These are phyloP conservation scores for Phialocephala sp. DNA, from an alignment of 2,329 filamentous ascomycete genomes.

Conservation along the genomic window DNA sequence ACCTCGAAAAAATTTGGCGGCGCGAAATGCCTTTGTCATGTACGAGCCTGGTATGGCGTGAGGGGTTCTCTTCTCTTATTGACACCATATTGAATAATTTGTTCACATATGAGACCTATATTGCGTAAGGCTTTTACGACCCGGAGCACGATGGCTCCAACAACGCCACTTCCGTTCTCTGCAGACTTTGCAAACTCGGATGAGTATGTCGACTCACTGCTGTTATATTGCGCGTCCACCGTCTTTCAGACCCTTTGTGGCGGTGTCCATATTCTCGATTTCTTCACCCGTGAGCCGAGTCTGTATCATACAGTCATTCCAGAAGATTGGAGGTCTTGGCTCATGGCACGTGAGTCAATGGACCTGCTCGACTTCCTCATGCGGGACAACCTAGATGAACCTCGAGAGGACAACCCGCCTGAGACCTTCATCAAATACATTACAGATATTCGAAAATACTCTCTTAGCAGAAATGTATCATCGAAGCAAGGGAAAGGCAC, in stretches of 20 bases:
- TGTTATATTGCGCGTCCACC: slow-evolving; percentile 76
- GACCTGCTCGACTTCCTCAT: slow-evolving; percentile 81
- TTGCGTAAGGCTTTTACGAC: background rate
- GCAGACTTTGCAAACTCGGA: slow-evolving; percentile 69
- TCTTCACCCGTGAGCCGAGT: slow-evolving; percentile 85
- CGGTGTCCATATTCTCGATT: slow-evolving; percentile 96
- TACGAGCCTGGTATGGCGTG: background rate
- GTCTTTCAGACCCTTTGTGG: slow-evolving; percentile 90
- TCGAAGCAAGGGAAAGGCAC: slow-evolving; percentile 53
- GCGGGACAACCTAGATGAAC: slow-evolving; percentile 68
- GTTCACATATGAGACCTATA: background rate
- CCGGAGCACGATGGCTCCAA: slow-evolving; percentile 35
- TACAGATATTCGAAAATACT: slow-evolving; percentile 70
- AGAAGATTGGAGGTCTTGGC: slow-evolving; percentile 80
- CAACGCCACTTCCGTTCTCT: slow-evolving; percentile 37
- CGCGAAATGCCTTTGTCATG: background rate
- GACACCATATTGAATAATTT: background rate
- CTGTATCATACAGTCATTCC: slow-evolving; percentile 81
- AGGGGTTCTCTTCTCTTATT: background rate
- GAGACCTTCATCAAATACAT: slow-evolving; percentile 74
- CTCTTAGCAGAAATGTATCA: slow-evolving; percentile 67
- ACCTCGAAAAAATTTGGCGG: background rate
- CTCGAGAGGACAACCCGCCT: slow-evolving; percentile 35
- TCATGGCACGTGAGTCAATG: slow-evolving; percentile 73
- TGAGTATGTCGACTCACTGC: slow-evolving; percentile 77